These are phyloP conservation scores for Lasiosphaeria ovina DNA, from an alignment of 495 filamentous ascomycete genomes.

Conservation along the genomic window DNA sequence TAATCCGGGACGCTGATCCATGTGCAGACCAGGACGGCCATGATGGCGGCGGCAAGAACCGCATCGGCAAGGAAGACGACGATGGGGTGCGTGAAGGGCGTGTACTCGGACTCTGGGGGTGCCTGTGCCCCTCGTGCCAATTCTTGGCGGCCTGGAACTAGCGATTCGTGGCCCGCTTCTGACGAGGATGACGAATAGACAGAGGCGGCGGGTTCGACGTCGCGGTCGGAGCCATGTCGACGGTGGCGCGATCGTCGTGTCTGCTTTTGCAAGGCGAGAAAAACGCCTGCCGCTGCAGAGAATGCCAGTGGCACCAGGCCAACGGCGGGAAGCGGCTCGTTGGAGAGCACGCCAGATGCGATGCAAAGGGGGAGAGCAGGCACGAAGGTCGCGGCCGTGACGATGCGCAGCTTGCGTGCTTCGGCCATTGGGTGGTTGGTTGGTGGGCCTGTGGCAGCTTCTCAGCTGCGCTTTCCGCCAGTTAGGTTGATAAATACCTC, in stretches of 20 bases:
- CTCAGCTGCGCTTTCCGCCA: no score
- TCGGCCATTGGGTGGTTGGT: conserved; percentile 1
- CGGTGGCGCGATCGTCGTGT: no score
- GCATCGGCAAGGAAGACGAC: conserved; percentile 38
- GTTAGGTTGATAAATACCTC: no score
- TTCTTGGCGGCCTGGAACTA: conserved; percentile 10
- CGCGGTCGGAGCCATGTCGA: no score
- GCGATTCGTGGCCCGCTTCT: conserved; percentile 17
- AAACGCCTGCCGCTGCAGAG: conserved; percentile 30
- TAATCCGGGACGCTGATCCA: conserved; percentile 28
- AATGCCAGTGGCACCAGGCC: conserved; percentile 41
- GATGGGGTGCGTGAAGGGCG: conserved; percentile 30
- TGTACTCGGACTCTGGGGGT: background rate
- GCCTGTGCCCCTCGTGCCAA: background rate
- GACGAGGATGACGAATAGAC: no score
- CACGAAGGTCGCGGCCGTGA: conserved; percentile 48
- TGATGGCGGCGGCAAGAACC: conserved; percentile 33
- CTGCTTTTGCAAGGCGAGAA: conserved; percentile 22
- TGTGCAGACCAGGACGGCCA: conserved; percentile 41
- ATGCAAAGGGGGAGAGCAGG: conserved; percentile 52
- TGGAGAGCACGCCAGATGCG: conserved; percentile 39
- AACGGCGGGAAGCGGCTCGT: conserved; percentile 35
- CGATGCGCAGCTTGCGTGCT: conserved; percentile 32
- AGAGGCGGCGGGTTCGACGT: no score
- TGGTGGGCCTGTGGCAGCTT: background rate